Evolutionary conservation across 306 rosid genomes (phyloP).

Genomic region (Boehmeria nivea): DNA sequence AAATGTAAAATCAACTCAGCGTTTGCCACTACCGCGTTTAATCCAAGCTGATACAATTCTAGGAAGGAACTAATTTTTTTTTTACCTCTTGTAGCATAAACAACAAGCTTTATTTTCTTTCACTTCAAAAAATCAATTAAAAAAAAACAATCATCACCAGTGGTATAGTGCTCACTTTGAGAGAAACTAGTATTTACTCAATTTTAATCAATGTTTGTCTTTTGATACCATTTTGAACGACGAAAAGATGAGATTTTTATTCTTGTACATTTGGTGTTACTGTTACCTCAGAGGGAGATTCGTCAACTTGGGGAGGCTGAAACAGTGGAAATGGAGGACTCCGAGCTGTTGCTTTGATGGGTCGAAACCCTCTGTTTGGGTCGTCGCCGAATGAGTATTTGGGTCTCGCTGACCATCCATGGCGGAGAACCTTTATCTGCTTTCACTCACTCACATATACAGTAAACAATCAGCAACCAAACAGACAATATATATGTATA

Average conservation of each 20-base stretch:
- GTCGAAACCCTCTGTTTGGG: constrained; percentile 30
- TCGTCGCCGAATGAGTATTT: constrained; percentile 18
- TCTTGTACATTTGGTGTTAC: background rate
- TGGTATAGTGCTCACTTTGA: too few species aligned
- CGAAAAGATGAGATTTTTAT: background rate
- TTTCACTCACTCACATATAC: background rate
- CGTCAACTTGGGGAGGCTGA: constrained; percentile 44
- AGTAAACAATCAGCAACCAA: background rate
- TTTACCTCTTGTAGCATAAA: too few species aligned
- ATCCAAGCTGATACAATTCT: too few species aligned
- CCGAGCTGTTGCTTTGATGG: constrained; percentile 51
- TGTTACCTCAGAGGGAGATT: constrained; percentile 56
- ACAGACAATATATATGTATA: background rate
- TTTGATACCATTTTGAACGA: too few species aligned
- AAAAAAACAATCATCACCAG: too few species aligned
- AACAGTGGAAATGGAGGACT: constrained; percentile 57
- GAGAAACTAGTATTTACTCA: background rate
- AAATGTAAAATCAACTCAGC: too few species aligned
- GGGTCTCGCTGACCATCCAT: constrained; percentile 48
- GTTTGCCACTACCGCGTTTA: too few species aligned
- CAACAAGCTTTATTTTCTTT: too few species aligned
- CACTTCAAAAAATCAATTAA: too few species aligned
- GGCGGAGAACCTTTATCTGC: constrained; percentile 44
- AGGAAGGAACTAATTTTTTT: too few species aligned
- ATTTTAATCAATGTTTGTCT: background rate